Conservation (phyloP, 192 early-diverging fungal genomes). For the Chytriomyces confervae region DNA sequence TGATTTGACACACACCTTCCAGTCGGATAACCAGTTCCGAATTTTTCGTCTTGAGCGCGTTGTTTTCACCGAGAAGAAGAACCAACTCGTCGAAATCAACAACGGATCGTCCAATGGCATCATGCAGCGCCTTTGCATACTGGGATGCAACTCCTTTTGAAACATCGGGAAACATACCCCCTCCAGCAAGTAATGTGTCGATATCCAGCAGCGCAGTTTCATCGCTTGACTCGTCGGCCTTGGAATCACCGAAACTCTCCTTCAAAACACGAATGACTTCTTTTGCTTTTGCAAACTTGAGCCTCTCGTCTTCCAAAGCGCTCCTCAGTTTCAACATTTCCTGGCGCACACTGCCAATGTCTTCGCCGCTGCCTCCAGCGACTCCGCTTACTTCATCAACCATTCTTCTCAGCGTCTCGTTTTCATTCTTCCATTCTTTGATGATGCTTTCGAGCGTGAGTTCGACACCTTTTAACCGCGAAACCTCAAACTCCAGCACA, state of each 20-base stretch:
- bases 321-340: slow-evolving; percentile 5
- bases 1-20: not conserved
- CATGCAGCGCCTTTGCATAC: slow-evolving; percentile 19
- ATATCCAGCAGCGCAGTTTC: slow-evolving; percentile 5
- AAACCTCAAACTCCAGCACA: slow-evolving; percentile 8
- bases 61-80: slow-evolving; percentile 13
- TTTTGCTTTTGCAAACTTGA: slow-evolving; percentile 20
- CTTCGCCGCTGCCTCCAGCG: not conserved
- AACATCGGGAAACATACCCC: not conserved
- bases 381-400: slow-evolving; percentile 20
- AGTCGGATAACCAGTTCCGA: slow-evolving; percentile 1
- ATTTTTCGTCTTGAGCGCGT: not conserved
- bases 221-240: not conserved
- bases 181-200: not conserved
- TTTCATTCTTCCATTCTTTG: slow-evolving; percentile 23
- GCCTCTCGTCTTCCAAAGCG: slow-evolving; percentile 13
- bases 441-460: slow-evolving; percentile 7
- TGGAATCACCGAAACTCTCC: not conserved
- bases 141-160: not conserved
- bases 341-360: not conserved
- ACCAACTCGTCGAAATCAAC: slow-evolving; percentile 30
- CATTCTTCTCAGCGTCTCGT: slow-evolving; percentile 22
- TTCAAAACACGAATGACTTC: slow-evolving; percentile 23
- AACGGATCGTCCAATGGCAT: not conserved
- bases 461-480: slow-evolving; percentile 17